Evolutionary conservation across 208 protist species (phyloP).

Genomic region (Leishmania turanica): DNA sequence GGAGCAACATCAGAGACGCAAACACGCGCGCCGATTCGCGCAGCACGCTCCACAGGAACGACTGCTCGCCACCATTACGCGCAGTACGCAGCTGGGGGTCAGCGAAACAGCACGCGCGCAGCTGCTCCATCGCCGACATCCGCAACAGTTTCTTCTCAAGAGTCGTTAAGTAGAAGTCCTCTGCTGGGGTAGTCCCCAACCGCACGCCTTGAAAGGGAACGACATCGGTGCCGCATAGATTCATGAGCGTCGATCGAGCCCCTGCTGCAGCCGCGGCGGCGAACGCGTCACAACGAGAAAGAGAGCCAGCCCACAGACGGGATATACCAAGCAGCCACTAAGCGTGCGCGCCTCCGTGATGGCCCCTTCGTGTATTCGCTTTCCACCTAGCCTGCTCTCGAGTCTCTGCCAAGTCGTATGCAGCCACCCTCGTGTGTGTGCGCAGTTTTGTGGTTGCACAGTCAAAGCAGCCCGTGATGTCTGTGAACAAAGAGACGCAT

Average conservation of each 20-base stretch:
- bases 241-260: background rate
- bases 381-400: background rate
- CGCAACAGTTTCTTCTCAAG: constrained; percentile 13
- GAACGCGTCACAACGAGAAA: too few species aligned
- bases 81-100: background rate
- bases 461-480: background rate
- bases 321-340: too few species aligned
- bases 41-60: background rate
- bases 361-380: background rate
- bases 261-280: too few species aligned
- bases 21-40: background rate
- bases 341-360: background rate
- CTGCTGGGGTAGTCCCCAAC: background rate
- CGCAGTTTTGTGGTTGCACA: background rate
- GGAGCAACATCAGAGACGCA: background rate
- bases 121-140: constrained; percentile 4
- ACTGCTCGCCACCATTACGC: background rate
- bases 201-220: background rate
- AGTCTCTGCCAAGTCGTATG: background rate
- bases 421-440: too few species aligned
- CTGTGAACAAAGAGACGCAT: background rate
- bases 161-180: background rate
- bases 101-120: background rate
- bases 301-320: background rate
- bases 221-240: background rate